phyloP scores from a whole-genome alignment of 2,329 filamentous ascomycete species.

The Leptographium radiaticola region DNA sequence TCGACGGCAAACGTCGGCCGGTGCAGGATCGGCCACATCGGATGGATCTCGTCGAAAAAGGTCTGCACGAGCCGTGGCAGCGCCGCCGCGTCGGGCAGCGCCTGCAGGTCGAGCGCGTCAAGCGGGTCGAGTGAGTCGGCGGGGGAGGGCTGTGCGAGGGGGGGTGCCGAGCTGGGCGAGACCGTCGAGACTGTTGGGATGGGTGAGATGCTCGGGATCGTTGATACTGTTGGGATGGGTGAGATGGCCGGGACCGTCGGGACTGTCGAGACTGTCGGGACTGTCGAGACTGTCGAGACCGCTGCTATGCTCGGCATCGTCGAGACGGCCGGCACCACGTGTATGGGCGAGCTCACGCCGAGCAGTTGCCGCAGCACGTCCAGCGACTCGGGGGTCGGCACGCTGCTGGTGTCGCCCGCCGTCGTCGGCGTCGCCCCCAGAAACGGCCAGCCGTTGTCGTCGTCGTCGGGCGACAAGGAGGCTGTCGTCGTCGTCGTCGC shows the following conservation, averaged over 20 bases:
- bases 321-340: too few relatives aligned
- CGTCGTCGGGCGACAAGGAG: not conserved
- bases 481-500: not conserved
- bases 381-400: too few relatives aligned
- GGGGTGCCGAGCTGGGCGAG: not conserved
- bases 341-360: not conserved
- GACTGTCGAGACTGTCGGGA: too few relatives aligned
- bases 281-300: too few relatives aligned
- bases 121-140: not conserved
- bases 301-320: too few relatives aligned
- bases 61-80: not conserved
- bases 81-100: not conserved
- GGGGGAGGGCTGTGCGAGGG: not conserved
- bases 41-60: conserved; percentile 1
- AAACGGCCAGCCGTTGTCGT: not conserved
- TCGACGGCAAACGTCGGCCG: conserved; percentile 1
- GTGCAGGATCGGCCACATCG: conserved; percentile 3
- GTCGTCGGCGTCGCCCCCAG: too few relatives aligned
- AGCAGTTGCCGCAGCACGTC: not conserved
- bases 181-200: too few relatives aligned
- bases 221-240: too few relatives aligned
- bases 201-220: too few relatives aligned
- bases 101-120: not conserved
- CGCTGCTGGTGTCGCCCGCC: too few relatives aligned
- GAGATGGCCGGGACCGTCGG: too few relatives aligned